A percentile compares a stretch with the other conserved stretches of the same genome.
phyloP scores from a whole-genome alignment of 2,329 filamentous ascomycete species.

The Trichoderma gracile region DNA sequence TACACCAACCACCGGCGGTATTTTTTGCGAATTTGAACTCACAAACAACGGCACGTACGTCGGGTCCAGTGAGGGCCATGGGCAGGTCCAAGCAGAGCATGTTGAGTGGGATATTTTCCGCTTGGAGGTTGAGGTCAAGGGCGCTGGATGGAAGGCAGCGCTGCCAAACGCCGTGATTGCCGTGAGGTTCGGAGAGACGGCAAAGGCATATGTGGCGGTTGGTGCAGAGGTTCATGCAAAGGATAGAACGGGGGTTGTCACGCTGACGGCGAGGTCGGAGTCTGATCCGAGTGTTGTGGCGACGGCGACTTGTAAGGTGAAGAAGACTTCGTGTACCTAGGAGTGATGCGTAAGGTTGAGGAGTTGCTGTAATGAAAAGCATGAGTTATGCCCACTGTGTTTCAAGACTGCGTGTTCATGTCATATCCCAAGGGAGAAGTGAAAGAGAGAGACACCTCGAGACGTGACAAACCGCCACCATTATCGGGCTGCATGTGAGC shows the following conservation, averaged over 20 bases:
- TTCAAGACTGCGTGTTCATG: too few relatives aligned
- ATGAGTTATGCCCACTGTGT: too few relatives aligned
- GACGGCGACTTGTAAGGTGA: slow-evolving; percentile 38
- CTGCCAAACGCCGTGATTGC: slow-evolving; percentile 45
- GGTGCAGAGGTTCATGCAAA: slow-evolving; percentile 37
- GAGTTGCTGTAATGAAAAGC: too few relatives aligned
- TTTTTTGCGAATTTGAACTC: slow-evolving; percentile 50
- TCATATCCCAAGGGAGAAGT: too few relatives aligned
- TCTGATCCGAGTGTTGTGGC: slow-evolving; percentile 39
- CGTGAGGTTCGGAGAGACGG: slow-evolving; percentile 44
- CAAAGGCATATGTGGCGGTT: slow-evolving; percentile 46
- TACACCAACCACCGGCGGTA: slow-evolving; percentile 37
- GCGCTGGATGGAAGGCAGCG: slow-evolving; percentile 49
- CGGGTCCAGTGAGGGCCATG: slow-evolving; percentile 31
- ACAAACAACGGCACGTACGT: slow-evolving; percentile 47
- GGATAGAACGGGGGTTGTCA: slow-evolving; percentile 36
- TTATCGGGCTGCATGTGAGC: too few relatives aligned
- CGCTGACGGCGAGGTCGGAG: slow-evolving; percentile 46
- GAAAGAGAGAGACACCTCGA: too few relatives aligned
- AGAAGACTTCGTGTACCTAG: slow-evolving; percentile 28
- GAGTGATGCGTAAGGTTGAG: background rate
- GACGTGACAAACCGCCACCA: too few relatives aligned
- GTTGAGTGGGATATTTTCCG: slow-evolving; percentile 50
- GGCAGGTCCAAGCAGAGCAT: slow-evolving; percentile 42
- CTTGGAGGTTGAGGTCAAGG: slow-evolving; percentile 46